Conservation (phyloP, 2,329 filamentous ascomycete species). For the Aspergillus ustus region DNA sequence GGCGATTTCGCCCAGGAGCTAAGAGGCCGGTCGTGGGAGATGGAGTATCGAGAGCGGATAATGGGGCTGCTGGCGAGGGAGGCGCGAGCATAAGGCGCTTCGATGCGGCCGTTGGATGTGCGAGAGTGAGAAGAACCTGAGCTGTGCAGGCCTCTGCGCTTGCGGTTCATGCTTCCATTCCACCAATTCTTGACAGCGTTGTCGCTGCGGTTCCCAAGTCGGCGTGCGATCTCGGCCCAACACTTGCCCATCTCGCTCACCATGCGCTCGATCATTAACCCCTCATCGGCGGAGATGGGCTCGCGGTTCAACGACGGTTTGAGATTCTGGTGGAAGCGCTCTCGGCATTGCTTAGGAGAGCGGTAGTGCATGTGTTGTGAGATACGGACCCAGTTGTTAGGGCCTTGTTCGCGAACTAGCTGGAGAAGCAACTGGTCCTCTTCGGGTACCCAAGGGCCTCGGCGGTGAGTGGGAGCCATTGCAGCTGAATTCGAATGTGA, state of each 20-base stretch:
- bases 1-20: slow-evolving; percentile 28
- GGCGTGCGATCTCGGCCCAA: slow-evolving; percentile 90
- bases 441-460: slow-evolving; percentile 80
- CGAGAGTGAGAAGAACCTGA: slow-evolving; percentile 42
- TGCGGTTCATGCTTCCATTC: slow-evolving; percentile 90
- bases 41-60: slow-evolving; percentile 34
- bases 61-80: slow-evolving; percentile 35
- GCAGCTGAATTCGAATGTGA: slow-evolving; percentile 2
- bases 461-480: slow-evolving; percentile 62
- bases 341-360: slow-evolving; percentile 91
- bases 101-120: slow-evolving; percentile 43
- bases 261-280: slow-evolving; percentile 73
- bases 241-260: slow-evolving; percentile 80
- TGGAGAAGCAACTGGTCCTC: slow-evolving; percentile 75
- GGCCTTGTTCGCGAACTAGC: slow-evolving; percentile 72
- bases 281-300: slow-evolving; percentile 73
- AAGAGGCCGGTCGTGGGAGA: slow-evolving; percentile 27
- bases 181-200: slow-evolving; percentile 98
- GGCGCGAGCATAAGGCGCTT: slow-evolving; percentile 43
- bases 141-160: slow-evolving; percentile 56
- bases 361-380: slow-evolving; percentile 74
- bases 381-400: slow-evolving; percentile 90
- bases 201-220: slow-evolving; percentile 82
- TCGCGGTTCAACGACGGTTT: slow-evolving; percentile 75
- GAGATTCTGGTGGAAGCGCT: slow-evolving; percentile 92